phyloP scores from a whole-genome alignment of 2,329 filamentous ascomycete genomes.

The Aureobasidium sp. region DNA sequence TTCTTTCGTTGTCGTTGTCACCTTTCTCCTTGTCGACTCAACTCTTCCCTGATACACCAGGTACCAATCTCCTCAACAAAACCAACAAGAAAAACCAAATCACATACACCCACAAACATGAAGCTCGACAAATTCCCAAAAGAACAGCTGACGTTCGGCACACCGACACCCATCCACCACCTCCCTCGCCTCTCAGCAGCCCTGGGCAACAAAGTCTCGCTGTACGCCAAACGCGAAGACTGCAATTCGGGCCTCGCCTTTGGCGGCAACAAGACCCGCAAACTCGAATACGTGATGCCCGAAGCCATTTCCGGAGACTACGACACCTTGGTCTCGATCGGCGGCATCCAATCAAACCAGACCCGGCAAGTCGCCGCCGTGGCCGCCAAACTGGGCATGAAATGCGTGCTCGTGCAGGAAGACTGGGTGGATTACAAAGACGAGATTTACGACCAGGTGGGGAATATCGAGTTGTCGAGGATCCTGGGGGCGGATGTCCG shows the following conservation, averaged over 20 bases:
- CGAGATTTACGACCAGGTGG: slow-evolving; percentile 14
- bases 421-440: slow-evolving; percentile 24
- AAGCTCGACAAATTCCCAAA: slow-evolving; percentile 41
- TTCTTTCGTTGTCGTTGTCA: too few relatives aligned
- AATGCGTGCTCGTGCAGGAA: slow-evolving; percentile 28
- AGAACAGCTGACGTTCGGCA: slow-evolving; percentile 53
- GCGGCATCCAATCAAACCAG: slow-evolving; percentile 34
- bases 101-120: neutral
- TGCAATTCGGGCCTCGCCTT: slow-evolving; percentile 37
- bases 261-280: slow-evolving; percentile 35
- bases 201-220: slow-evolving; percentile 52
- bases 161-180: slow-evolving; percentile 60
- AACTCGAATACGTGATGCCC: slow-evolving; percentile 34
- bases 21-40: too few relatives aligned
- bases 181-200: slow-evolving; percentile 58
- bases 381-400: slow-evolving; percentile 28
- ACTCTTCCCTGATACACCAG: too few relatives aligned
- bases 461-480: slow-evolving; percentile 22
- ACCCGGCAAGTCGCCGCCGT: slow-evolving; percentile 32
- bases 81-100: too few relatives aligned
- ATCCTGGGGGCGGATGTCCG: slow-evolving; percentile 44
- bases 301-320: slow-evolving; percentile 27
- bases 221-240: slow-evolving; percentile 68
- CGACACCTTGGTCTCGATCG: slow-evolving; percentile 31
- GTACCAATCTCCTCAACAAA: too few relatives aligned